Conservation (phyloP, 352 stramenopile species). For the Elongisporangium senticosum region DNA sequence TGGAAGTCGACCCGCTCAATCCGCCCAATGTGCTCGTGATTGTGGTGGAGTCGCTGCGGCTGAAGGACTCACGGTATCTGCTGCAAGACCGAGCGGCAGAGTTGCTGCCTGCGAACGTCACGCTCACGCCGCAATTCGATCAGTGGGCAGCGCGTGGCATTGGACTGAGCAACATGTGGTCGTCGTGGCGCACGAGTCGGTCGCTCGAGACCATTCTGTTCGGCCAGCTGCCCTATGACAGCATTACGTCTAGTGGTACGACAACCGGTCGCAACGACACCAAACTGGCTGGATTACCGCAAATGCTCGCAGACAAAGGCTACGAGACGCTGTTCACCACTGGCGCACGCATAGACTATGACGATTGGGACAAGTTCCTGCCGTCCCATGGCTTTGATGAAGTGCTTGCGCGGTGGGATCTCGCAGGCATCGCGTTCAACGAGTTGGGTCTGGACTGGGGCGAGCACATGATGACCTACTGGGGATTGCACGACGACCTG, state of each 20-base stretch:
- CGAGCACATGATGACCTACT: constrained; percentile 57
- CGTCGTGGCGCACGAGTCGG: constrained; percentile 58
- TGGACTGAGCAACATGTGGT: constrained; percentile 58
- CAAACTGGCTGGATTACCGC: constrained; percentile 40
- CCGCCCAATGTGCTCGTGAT: constrained; percentile 60
- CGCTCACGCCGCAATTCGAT: constrained; percentile 62
- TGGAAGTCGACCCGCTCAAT: constrained; percentile 26
- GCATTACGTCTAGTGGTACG: constrained; percentile 41
- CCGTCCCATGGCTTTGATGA: constrained; percentile 52
- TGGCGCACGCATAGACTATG: constrained; percentile 45
- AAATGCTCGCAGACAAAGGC: constrained; percentile 49
- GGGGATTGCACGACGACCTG: constrained; percentile 66
- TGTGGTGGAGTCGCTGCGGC: constrained; percentile 58
- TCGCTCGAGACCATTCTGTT: constrained; percentile 63
- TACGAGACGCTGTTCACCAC: constrained; percentile 67
- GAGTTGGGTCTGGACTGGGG: constrained; percentile 51
- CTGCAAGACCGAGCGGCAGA: constrained; percentile 19
- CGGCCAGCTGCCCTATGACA: constrained; percentile 59
- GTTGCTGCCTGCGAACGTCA: constrained; percentile 39
- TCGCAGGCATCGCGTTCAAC: constrained; percentile 37
- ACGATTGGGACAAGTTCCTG: constrained; percentile 58
- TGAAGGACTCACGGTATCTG: constrained; percentile 51
- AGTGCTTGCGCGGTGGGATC: constrained; percentile 28
- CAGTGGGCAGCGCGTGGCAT: constrained; percentile 43
- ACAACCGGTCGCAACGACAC: constrained; percentile 27